Conservation (phyloP, 441 rosid species). For the Erodium texanum region DNA sequence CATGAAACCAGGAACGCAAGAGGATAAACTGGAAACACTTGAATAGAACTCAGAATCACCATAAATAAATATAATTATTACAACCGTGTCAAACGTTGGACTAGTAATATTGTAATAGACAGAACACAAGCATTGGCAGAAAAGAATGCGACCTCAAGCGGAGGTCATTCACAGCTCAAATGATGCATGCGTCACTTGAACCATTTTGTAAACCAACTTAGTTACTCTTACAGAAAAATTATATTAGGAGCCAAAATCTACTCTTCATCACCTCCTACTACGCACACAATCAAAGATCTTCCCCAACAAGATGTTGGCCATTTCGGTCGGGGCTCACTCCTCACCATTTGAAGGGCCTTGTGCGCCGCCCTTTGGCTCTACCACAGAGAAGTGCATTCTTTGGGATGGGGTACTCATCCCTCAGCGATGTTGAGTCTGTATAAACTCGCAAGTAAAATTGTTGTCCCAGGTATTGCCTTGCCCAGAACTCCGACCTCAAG, state of each 20-base stretch:
- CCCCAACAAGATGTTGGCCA: neutral
- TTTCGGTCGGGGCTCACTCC: neutral
- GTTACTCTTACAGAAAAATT: neutral
- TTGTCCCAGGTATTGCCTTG: constrained; percentile 43
- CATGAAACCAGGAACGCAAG: too few species aligned
- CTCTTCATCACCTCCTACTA: constrained; percentile 2
- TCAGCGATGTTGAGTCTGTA: constrained; percentile 43
- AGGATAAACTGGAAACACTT: too few species aligned
- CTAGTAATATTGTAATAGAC: too few species aligned
- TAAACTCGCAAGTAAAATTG: constrained; percentile 43
- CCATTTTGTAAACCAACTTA: neutral
- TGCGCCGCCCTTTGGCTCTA: constrained; percentile 57
- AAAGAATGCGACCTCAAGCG: constrained; percentile 71
- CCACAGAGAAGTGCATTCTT: constrained; percentile 85
- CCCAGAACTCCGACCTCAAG: constrained; percentile 44
- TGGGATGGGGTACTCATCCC: constrained; percentile 89
- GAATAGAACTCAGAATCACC: too few species aligned
- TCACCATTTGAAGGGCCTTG: constrained; percentile 42
- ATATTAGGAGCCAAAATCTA: neutral
- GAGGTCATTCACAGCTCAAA: constrained; percentile 29
- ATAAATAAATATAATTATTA: too few species aligned
- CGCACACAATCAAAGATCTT: neutral
- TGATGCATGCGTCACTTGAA: too few species aligned
- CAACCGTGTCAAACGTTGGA: too few species aligned
- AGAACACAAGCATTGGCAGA: constrained; percentile 20